A percentile compares a stretch with the other conserved stretches of the same genome.
phyloP scores from a whole-genome alignment of 2,329 filamentous ascomycete genomes.

The Hymenoscyphus infarciens region DNA sequence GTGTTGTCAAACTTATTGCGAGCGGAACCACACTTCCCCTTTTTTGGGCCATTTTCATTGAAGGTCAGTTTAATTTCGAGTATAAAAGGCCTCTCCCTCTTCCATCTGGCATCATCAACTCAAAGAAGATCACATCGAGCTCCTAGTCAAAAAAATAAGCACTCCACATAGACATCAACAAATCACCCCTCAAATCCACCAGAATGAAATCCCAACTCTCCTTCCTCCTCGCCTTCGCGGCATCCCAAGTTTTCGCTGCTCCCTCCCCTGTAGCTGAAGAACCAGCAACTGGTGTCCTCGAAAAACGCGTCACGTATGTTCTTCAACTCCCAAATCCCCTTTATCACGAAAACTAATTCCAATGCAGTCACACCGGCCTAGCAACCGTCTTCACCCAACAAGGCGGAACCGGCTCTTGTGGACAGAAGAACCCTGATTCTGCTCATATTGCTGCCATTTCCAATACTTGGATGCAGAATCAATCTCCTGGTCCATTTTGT shows the following conservation, averaged over 20 bases:
- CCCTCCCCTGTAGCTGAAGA: background rate
- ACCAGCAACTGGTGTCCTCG: background rate
- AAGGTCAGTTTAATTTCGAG: background rate
- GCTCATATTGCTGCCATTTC: slow-evolving; percentile 4
- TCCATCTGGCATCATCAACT: background rate
- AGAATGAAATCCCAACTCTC: background rate
- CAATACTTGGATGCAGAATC: background rate
- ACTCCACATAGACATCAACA: background rate
- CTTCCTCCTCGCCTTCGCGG: background rate
- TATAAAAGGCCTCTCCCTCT: background rate
- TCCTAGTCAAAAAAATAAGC: background rate
- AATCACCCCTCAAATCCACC: background rate
- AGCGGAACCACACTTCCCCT: background rate
- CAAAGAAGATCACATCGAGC: background rate
- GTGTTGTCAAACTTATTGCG: background rate
- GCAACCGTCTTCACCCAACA: slow-evolving; percentile 12
- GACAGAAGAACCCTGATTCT: slow-evolving; percentile 8
- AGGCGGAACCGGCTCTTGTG: slow-evolving; percentile 12
- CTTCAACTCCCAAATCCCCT: background rate
- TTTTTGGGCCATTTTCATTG: background rate
- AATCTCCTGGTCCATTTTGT: slow-evolving; percentile 12
- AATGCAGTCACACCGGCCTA: slow-evolving; percentile 7
- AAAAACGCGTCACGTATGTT: slow-evolving; percentile 8
- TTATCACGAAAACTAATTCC: background rate
- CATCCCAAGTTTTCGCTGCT: background rate